phyloP scores from a whole-genome alignment of 2,329 filamentous ascomycete genomes.

The Pseudocercospora vitis region DNA sequence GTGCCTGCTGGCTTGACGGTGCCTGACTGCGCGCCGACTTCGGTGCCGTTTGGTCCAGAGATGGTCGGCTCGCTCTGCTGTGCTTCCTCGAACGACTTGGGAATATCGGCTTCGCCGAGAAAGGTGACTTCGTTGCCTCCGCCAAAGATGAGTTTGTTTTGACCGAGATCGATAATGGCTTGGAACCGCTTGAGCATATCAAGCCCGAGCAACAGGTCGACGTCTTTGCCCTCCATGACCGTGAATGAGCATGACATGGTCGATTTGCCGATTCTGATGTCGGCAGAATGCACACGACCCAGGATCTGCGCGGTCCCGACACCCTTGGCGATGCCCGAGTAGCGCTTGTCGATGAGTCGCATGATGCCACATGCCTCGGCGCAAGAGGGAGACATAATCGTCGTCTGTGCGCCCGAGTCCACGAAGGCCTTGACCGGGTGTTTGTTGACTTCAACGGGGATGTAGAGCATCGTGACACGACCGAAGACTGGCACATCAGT shows the following conservation, averaged over 20 bases:
- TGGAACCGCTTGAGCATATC: slow-evolving; percentile 98
- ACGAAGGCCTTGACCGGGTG: slow-evolving; percentile 92
- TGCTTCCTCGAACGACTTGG: slow-evolving; percentile 73
- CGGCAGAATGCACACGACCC: slow-evolving; percentile 90
- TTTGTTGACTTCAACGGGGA: slow-evolving; percentile 92
- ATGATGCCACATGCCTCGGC: slow-evolving; percentile 93
- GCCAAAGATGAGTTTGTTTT: slow-evolving; percentile 76
- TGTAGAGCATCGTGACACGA: slow-evolving; percentile 92
- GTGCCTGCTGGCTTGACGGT: slow-evolving; percentile 62
- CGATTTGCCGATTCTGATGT: slow-evolving; percentile 86
- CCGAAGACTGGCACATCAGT: slow-evolving; percentile 69
- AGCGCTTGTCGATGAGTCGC: slow-evolving; percentile 89
- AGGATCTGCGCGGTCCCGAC: slow-evolving; percentile 94
- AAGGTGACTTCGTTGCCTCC: slow-evolving; percentile 80
- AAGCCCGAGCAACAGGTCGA: slow-evolving; percentile 86
- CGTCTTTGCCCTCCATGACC: slow-evolving; percentile 98
- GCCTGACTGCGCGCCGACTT: slow-evolving; percentile 80
- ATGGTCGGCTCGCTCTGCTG: slow-evolving; percentile 79
- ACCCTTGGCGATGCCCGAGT: slow-evolving; percentile 85
- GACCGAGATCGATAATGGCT: slow-evolving; percentile 82
- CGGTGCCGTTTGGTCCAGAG: slow-evolving; percentile 81
- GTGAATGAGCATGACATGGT: slow-evolving; percentile 94
- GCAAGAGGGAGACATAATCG: slow-evolving; percentile 95
- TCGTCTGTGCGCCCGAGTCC: slow-evolving; percentile 94
- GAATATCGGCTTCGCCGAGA: slow-evolving; percentile 88